These are phyloP conservation scores for Primulina eburnea DNA, from an alignment of 257 asterid genomes.

Conservation along the genomic window DNA sequence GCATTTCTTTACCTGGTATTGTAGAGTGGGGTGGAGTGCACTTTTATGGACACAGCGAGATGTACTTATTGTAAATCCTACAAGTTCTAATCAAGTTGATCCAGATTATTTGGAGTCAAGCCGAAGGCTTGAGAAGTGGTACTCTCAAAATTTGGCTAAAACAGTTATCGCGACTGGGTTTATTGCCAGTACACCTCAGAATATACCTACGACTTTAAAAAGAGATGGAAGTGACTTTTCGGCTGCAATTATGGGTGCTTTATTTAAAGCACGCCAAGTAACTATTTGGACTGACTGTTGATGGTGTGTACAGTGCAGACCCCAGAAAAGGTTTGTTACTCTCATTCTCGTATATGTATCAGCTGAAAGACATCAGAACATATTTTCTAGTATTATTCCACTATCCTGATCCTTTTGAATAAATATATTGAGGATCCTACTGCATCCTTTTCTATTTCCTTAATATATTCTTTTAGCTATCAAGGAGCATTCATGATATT, in stretches of 20 bases:
- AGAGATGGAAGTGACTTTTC: slow-evolving; percentile 99
- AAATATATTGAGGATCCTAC: not conserved
- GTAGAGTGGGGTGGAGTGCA: slow-evolving; percentile 72
- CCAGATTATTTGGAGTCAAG: slow-evolving; percentile 86
- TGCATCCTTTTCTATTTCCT: not conserved
- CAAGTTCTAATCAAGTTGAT: slow-evolving; percentile 82
- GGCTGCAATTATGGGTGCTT: slow-evolving; percentile 97
- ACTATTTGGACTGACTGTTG: slow-evolving; percentile 99
- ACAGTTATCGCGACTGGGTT: slow-evolving; percentile 92
- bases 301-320: slow-evolving; percentile 97
- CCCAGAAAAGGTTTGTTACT: slow-evolving; percentile 80
- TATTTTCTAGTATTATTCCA: slow-evolving; percentile 1
- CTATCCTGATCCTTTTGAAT: not conserved
- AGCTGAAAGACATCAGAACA: slow-evolving; percentile 7
- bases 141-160: slow-evolving; percentile 54
- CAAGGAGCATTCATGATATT: not conserved
- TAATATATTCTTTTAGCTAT: not conserved
- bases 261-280: slow-evolving; percentile 82
- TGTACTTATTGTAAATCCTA: slow-evolving; percentile 85
- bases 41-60: slow-evolving; percentile 97
- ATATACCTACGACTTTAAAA: slow-evolving; percentile 95
- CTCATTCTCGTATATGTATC: slow-evolving; percentile 15
- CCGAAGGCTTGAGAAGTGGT: slow-evolving; percentile 80
- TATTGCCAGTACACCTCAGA: slow-evolving; percentile 83
- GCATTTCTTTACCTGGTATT: slow-evolving; percentile 20